Evolutionary conservation across 2,329 filamentous ascomycete species (phyloP), one percentile per base, ranked within the genome.

Genomic region (Diaporthe sp.): DNA sequence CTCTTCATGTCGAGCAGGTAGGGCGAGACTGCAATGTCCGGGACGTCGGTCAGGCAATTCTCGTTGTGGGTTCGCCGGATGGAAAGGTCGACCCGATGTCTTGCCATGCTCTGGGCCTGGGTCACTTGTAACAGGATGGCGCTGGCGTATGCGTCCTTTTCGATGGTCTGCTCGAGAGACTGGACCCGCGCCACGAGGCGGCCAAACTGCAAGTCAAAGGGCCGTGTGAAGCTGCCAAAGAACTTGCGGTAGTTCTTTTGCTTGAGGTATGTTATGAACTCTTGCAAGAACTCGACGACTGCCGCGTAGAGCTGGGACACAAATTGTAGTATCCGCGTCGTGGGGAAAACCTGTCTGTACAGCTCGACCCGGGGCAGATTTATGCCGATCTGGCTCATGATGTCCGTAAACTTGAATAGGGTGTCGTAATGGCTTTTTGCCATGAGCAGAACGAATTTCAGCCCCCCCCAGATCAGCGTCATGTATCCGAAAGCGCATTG

Each of bases 241-340:
- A 71, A 71, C 25, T 47, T 71, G 27, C 70, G 56, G 37, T 65
- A 72, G 17, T 51, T 61, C 32, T 71, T 78, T 47, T 76, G 76
- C 25, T 76, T 77, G 25, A 77, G 76, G n/a, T 79, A 76, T 3
- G 73, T 47, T 12, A 79, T 76, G 3, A 71, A 78, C 61, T 77
- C 74, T 10, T 77, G 74, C 10, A 80, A 75, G 27, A 80, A 80
- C 44, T 80, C 77, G 58, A 78, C 70, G 1, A 80, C 76, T 1
- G 78, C 78, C 1, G 78, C 78, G 58, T 80, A 80, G 9, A 80
- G 69, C 63, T 77, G 76, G 39, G 77, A 74, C 9, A 77, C 76
- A n/a, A 80, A 78, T 58, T 80, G 77, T 13, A 80, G 70, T 76
- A 80, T 80, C n/a, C 79, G 69, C 1, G 74, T 73, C 3, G 78